Percentiles rank a stretch among this genome's conserved stretches.
phyloP scores from a whole-genome alignment of 345 rosid species.

The Crucihimalaya himalaica region DNA sequence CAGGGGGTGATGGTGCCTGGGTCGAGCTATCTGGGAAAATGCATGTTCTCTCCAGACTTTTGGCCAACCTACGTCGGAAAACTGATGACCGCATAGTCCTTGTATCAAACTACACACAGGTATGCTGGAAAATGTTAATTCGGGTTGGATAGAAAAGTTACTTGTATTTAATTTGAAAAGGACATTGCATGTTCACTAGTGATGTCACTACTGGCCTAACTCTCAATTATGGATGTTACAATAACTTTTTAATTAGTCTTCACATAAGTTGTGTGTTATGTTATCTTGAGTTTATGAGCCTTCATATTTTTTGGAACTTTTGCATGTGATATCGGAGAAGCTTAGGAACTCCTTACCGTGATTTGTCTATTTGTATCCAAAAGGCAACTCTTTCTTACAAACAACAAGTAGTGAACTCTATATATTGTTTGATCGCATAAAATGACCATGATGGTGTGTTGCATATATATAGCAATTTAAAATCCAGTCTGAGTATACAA shows the following conservation, averaged over 20 bases:
- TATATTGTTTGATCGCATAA: slow-evolving; percentile 21
- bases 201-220: slow-evolving; percentile 2
- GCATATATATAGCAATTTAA: slow-evolving; percentile 7
- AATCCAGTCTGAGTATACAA: slow-evolving; percentile 18
- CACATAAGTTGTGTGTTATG: slow-evolving; percentile 23
- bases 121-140: slow-evolving; percentile 33
- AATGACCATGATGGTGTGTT: slow-evolving; percentile 18
- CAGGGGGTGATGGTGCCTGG: slow-evolving; percentile 96
- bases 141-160: not conserved
- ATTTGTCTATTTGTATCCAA: slow-evolving; percentile 14
- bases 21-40: slow-evolving; percentile 98
- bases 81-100: slow-evolving; percentile 95
- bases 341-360: not conserved
- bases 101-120: slow-evolving; percentile 98
- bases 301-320: slow-evolving; percentile 1
- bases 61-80: slow-evolving; percentile 75
- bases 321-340: slow-evolving; percentile 14
- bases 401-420: not conserved
- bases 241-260: slow-evolving; percentile 14
- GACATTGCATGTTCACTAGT: not conserved
- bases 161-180: slow-evolving; percentile 10
- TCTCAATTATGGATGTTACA: slow-evolving; percentile 1
- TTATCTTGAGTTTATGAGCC: slow-evolving; percentile 15
- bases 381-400: slow-evolving; percentile 12
- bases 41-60: slow-evolving; percentile 90